A percentile compares a stretch with the other conserved stretches of the same genome.
These are phyloP conservation scores for Yarrowia galli DNA, from an alignment of 1,139 yeast genomes.

Conservation along the genomic window DNA sequence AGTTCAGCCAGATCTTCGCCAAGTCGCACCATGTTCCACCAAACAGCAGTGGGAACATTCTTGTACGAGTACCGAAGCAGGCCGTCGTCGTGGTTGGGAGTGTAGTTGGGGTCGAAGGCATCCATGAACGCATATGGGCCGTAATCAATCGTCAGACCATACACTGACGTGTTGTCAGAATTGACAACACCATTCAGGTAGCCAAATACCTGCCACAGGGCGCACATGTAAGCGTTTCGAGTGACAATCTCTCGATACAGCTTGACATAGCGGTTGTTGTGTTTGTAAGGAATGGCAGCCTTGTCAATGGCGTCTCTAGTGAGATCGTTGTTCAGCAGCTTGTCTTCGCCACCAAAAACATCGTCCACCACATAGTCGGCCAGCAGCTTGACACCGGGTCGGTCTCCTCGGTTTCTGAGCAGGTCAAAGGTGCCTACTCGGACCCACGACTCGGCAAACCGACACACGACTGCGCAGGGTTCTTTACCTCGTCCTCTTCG, in stretches of 20 bases:
- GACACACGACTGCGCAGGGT: slow-evolving; percentile 81
- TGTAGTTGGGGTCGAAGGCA: slow-evolving; percentile 76
- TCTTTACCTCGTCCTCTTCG: slow-evolving; percentile 70
- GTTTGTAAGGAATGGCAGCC: slow-evolving; percentile 39
- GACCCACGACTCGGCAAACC: slow-evolving; percentile 89
- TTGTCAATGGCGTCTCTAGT: slow-evolving; percentile 10
- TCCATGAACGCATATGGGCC: slow-evolving; percentile 96
- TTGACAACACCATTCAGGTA: slow-evolving; percentile 92
- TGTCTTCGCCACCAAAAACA: slow-evolving; percentile 58
- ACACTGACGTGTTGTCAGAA: slow-evolving; percentile 88
- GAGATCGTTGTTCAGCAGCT: slow-evolving; percentile 47
- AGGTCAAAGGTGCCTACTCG: slow-evolving; percentile 91
- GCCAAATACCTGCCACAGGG: slow-evolving; percentile 90
- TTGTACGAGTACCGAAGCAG: slow-evolving; percentile 74
- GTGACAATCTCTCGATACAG: slow-evolving; percentile 73
- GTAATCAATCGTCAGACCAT: slow-evolving; percentile 88
- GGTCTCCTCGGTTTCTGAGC: slow-evolving; percentile 75
- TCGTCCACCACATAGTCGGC: slow-evolving; percentile 78
- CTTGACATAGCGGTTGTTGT: slow-evolving; percentile 69
- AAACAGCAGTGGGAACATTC: slow-evolving; percentile 83
- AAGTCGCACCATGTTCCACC: slow-evolving; percentile 91
- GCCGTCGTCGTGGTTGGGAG: slow-evolving; percentile 91
- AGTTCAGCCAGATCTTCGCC: slow-evolving; percentile 87
- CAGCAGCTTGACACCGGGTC: slow-evolving; percentile 65
- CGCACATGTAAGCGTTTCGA: slow-evolving; percentile 79